Conservation (phyloP, 768 basidiomycete species). For the Xerocomus spinulosus region DNA sequence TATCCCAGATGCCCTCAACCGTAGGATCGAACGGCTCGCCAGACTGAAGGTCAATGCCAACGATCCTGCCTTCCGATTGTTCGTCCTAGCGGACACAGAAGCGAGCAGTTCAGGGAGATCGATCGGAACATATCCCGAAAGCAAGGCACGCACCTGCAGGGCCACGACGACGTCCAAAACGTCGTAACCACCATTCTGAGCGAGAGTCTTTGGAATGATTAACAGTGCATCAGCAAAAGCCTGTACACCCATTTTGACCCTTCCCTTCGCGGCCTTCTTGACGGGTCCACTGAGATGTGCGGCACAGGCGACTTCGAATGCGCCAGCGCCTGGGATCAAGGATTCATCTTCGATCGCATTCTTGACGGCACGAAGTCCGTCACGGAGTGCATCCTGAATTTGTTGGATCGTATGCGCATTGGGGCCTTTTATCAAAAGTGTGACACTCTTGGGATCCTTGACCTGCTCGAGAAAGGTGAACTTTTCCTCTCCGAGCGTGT, state of each 20-base stretch:
- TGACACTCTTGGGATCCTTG: constrained; percentile 91
- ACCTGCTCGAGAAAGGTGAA: constrained; percentile 98
- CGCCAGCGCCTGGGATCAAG: constrained; percentile 94
- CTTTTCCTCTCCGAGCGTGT: constrained; percentile 98
- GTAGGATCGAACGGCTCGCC: constrained; percentile 97
- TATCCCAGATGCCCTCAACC: constrained; percentile 96
- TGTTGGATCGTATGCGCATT: constrained; percentile 95
- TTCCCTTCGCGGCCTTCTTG: constrained; percentile 86
- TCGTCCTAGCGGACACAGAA: constrained; percentile 63
- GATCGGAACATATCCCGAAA: constrained; percentile 4
- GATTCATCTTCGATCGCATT: constrained; percentile 90
- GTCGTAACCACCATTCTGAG: constrained; percentile 93
- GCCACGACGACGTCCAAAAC: constrained; percentile 93
- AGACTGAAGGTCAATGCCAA: constrained; percentile 87
- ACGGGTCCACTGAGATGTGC: constrained; percentile 73
- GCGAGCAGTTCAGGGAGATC: constrained; percentile 7
- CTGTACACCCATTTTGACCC: constrained; percentile 95
- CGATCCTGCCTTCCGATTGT: constrained; percentile 86
- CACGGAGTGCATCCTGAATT: constrained; percentile 96
- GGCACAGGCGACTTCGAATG: constrained; percentile 92
- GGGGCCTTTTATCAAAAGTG: constrained; percentile 95
- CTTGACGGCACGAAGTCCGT: constrained; percentile 94
- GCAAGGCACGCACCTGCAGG: constrained; percentile 58
- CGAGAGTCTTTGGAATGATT: constrained; percentile 94
- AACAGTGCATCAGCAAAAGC: constrained; percentile 94